A percentile compares a stretch with the other conserved stretches of the same genome.
These are phyloP conservation scores for Linnemannia schmuckeri DNA, from an alignment of 192 early-diverging fungal species.

Conservation along the genomic window DNA sequence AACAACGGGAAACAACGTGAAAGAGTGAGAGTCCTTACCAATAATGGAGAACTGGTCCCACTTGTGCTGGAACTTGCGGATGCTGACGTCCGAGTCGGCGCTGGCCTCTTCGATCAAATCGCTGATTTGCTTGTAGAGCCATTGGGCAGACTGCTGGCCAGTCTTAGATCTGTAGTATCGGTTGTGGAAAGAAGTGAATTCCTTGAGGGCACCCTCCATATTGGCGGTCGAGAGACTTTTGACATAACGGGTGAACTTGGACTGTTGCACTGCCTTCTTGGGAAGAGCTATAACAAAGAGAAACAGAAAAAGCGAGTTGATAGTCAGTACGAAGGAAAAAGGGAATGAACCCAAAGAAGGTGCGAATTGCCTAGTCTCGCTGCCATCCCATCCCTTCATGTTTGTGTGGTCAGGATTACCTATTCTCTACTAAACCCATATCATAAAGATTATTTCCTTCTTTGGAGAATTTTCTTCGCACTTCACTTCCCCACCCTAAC, in stretches of 20 bases:
- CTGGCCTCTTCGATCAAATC: slow-evolving; percentile 55
- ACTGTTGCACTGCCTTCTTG: slow-evolving; percentile 60
- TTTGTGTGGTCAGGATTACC: background rate
- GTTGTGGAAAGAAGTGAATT: slow-evolving; percentile 88
- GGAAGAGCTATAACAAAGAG: slow-evolving; percentile 61
- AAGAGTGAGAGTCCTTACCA: slow-evolving; percentile 16
- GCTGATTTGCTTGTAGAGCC: slow-evolving; percentile 74
- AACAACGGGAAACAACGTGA: background rate
- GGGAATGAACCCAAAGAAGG: background rate
- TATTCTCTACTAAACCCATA: too few relatives aligned
- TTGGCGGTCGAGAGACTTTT: slow-evolving; percentile 71
- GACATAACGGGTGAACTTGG: slow-evolving; percentile 72
- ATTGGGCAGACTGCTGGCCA: slow-evolving; percentile 75
- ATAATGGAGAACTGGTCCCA: slow-evolving; percentile 89
- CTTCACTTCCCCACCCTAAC: too few relatives aligned
- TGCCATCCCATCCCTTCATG: too few relatives aligned
- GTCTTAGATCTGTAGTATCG: slow-evolving; percentile 89
- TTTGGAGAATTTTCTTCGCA: too few relatives aligned
- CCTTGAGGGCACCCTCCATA: slow-evolving; percentile 78
- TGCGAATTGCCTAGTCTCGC: background rate
- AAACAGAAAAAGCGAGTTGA: background rate
- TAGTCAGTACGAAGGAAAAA: background rate
- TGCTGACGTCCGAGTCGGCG: slow-evolving; percentile 66
- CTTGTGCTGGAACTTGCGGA: slow-evolving; percentile 79
- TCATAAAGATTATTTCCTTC: too few relatives aligned